Evolutionary conservation across 495 filamentous ascomycete species (phyloP).

Genomic region (Cudoniella acicularis): DNA sequence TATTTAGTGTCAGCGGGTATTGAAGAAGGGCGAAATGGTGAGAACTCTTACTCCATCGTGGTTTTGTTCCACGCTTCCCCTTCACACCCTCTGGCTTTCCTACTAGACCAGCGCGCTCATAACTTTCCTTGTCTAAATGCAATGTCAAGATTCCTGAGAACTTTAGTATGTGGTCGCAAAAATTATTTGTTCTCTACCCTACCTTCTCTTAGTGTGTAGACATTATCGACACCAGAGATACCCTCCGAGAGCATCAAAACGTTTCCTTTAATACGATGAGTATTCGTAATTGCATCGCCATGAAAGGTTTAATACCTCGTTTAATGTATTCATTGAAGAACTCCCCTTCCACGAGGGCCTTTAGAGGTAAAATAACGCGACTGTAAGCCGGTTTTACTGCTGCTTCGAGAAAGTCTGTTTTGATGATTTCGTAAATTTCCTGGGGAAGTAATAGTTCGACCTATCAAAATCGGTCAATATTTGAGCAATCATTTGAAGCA

Average conservation of each 20-base stretch:
- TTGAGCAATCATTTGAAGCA: too few relatives aligned
- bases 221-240: constrained; percentile 69
- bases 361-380: constrained; percentile 70
- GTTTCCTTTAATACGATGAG: constrained; percentile 75
- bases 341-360: constrained; percentile 63
- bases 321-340: constrained; percentile 91
- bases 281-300: too few relatives aligned
- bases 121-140: constrained; percentile 77
- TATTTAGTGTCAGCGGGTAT: constrained; percentile 33
- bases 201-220: constrained; percentile 74
- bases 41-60: constrained; percentile 41
- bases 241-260: constrained; percentile 92
- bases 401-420: constrained; percentile 41
- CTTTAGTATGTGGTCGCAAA: constrained; percentile 1
- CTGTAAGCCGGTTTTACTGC: constrained; percentile 50
- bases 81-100: constrained; percentile 64
- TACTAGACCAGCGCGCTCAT: constrained; percentile 78
- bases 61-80: constrained; percentile 47
- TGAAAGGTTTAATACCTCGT: too few relatives aligned
- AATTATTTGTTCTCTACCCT: not conserved
- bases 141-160: constrained; percentile 65
- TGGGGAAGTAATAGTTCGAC: constrained; percentile 72
- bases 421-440: constrained; percentile 56
- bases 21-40: not conserved
- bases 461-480: constrained; percentile 48